Evolutionary conservation across 2,329 filamentous ascomycete species (phyloP).

Genomic region (Penicillium fuscoglaucum): DNA sequence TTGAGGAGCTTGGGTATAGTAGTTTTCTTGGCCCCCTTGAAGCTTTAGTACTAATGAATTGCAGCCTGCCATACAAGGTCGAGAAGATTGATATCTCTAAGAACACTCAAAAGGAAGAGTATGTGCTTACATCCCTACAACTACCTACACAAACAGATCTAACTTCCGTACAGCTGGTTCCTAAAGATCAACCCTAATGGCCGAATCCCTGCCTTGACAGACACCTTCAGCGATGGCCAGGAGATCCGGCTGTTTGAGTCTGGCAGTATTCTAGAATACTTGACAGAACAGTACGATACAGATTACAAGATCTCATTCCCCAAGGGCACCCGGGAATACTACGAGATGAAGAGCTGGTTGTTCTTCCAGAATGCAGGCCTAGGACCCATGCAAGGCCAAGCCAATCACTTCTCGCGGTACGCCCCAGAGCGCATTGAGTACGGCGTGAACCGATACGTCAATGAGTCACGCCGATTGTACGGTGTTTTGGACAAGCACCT

Average conservation of each 20-base stretch:
- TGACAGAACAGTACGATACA: conserved; percentile 76
- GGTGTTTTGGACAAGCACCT: conserved; percentile 74
- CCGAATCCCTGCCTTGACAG: conserved; percentile 83
- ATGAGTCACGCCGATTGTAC: conserved; percentile 82
- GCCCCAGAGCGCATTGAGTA: conserved; percentile 81
- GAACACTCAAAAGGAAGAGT: conserved; percentile 74
- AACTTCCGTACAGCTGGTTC: conserved; percentile 63
- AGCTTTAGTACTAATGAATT: conserved; percentile 16
- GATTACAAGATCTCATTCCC: conserved; percentile 83
- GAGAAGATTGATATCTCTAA: conserved; percentile 70
- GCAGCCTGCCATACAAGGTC: conserved; percentile 70
- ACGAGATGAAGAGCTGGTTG: conserved; percentile 77
- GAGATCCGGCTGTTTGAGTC: conserved; percentile 78
- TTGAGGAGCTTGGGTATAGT: conserved; percentile 74
- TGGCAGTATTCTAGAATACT: conserved; percentile 80
- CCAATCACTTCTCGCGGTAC: conserved; percentile 81
- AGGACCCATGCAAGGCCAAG: conserved; percentile 80
- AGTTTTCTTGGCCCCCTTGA: not conserved
- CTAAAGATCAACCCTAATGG: conserved; percentile 91
- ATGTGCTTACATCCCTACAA: conserved; percentile 13
- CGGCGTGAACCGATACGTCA: conserved; percentile 76
- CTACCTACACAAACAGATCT: not conserved
- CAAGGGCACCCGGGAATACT: conserved; percentile 68
- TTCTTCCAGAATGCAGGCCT: conserved; percentile 78
- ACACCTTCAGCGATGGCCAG: conserved; percentile 72